phyloP scores from a whole-genome alignment of 2,329 filamentous ascomycete genomes.

The Neurospora sp. region DNA sequence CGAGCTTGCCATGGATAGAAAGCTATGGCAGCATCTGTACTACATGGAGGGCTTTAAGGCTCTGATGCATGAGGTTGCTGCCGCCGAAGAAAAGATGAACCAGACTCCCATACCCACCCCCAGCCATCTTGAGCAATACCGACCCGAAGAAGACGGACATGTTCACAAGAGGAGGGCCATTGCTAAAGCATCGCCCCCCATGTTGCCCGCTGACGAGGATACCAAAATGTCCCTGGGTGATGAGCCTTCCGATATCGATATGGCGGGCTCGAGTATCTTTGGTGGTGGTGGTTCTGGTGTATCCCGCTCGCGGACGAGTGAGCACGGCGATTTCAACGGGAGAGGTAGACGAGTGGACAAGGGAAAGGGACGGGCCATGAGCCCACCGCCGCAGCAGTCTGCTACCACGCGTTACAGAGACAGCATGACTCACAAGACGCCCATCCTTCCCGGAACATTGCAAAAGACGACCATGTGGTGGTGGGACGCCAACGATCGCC shows the following conservation, averaged over 20 bases:
- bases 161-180: conserved; percentile 46
- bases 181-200: conserved; percentile 22
- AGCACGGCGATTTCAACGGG: conserved; percentile 18
- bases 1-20: conserved; percentile 67
- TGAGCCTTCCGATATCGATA: conserved; percentile 17
- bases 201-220: conserved; percentile 35
- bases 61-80: conserved; percentile 52
- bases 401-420: not conserved
- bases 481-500: conserved; percentile 37
- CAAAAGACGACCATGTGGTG: conserved; percentile 38
- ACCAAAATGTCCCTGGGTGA: conserved; percentile 25
- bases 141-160: conserved; percentile 37
- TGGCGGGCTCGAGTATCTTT: conserved; percentile 20
- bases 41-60: conserved; percentile 77
- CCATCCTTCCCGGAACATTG: conserved; percentile 13
- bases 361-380: conserved; percentile 22
- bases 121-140: conserved; percentile 30
- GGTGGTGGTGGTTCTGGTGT: conserved; percentile 11
- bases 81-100: conserved; percentile 54
- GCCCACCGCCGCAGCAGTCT: conserved; percentile 3
- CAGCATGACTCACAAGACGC: not conserved
- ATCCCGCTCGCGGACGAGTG: not conserved
- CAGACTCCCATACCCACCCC: conserved; percentile 24
- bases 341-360: conserved; percentile 17
- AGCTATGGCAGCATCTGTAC: conserved; percentile 79